Percentiles rank a stretch among this genome's conserved stretches.
These are phyloP conservation scores for Grosmannia penicillata DNA, from an alignment of 2,329 filamentous ascomycete species.

Conservation along the genomic window DNA sequence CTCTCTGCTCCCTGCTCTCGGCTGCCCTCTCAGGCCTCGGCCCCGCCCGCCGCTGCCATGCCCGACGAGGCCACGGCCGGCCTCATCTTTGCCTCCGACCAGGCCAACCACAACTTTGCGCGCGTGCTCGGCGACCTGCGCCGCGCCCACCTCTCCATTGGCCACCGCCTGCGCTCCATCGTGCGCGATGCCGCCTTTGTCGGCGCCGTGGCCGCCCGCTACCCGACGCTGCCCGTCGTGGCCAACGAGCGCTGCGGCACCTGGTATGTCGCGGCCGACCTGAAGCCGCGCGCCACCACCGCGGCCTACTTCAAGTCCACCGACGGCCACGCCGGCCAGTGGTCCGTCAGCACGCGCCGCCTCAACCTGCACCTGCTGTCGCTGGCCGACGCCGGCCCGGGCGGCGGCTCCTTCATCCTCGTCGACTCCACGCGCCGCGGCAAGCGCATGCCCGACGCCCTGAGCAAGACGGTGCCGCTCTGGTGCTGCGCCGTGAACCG, in stretches of 20 bases:
- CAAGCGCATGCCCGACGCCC: conserved; percentile 75
- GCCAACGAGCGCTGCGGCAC: conserved; percentile 93
- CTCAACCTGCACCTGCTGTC: conserved; percentile 72
- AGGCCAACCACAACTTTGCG: conserved; percentile 50
- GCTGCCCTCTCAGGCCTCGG: no score
- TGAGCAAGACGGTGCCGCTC: conserved; percentile 85
- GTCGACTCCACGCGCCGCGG: conserved; percentile 88
- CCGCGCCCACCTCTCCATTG: conserved; percentile 60
- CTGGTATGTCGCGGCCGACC: conserved; percentile 66
- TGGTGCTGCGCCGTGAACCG: conserved; percentile 85
- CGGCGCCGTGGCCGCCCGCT: conserved; percentile 37
- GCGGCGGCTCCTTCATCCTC: conserved; percentile 48
- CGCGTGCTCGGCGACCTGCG: conserved; percentile 58
- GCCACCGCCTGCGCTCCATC: conserved; percentile 73
- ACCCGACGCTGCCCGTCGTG: conserved; percentile 44
- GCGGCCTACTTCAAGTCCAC: conserved; percentile 97
- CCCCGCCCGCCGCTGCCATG: conserved; percentile 11
- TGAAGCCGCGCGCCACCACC: conserved; percentile 35
- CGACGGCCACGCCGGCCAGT: conserved; percentile 81
- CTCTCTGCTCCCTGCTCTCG: no score
- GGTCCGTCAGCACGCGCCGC: conserved; percentile 75
- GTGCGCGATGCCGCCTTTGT: conserved; percentile 64
- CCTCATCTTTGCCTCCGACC: conserved; percentile 31
- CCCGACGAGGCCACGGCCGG: conserved; percentile 20
- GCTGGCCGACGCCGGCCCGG: conserved; percentile 41